Percentiles rank a stretch among this genome's conserved stretches.
phyloP scores from a whole-genome alignment of 1,139 yeast genomes.

The Taphrina confusa region DNA sequence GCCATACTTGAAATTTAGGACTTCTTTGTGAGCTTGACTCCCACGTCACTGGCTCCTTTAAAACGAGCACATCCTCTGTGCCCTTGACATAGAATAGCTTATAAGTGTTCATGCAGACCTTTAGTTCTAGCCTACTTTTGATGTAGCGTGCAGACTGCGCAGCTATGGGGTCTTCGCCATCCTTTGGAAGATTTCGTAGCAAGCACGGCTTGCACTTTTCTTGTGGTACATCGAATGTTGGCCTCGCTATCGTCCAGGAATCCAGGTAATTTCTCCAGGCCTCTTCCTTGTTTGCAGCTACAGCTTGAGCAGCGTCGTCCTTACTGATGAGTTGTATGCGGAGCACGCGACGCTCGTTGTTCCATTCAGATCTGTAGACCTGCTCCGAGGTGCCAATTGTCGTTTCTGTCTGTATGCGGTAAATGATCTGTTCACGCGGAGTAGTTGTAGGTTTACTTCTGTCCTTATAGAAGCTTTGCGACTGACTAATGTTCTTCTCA shows the following conservation, averaged over 20 bases:
- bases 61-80: constrained; percentile 58
- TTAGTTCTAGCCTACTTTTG: constrained; percentile 70
- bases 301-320: constrained; percentile 83
- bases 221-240: constrained; percentile 96
- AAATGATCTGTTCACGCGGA: constrained; percentile 83
- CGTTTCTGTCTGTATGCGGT: constrained; percentile 83
- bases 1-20: constrained; percentile 4
- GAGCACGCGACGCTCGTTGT: constrained; percentile 57
- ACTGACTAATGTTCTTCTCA: constrained; percentile 75
- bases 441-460: constrained; percentile 58
- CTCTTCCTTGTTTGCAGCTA: constrained; percentile 72
- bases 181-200: constrained; percentile 54
- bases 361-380: constrained; percentile 80
- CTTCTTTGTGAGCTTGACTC: not conserved
- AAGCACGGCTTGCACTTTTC: constrained; percentile 72
- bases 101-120: constrained; percentile 77
- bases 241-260: constrained; percentile 88
- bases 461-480: constrained; percentile 79
- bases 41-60: not conserved
- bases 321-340: constrained; percentile 80
- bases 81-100: constrained; percentile 76
- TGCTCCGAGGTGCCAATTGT: constrained; percentile 83
- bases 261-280: constrained; percentile 91
- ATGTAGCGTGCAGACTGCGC: constrained; percentile 25
- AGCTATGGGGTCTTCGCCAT: constrained; percentile 40